phyloP scores from a whole-genome alignment of 768 basidiomycete species.

The Rickenella mellea region DNA sequence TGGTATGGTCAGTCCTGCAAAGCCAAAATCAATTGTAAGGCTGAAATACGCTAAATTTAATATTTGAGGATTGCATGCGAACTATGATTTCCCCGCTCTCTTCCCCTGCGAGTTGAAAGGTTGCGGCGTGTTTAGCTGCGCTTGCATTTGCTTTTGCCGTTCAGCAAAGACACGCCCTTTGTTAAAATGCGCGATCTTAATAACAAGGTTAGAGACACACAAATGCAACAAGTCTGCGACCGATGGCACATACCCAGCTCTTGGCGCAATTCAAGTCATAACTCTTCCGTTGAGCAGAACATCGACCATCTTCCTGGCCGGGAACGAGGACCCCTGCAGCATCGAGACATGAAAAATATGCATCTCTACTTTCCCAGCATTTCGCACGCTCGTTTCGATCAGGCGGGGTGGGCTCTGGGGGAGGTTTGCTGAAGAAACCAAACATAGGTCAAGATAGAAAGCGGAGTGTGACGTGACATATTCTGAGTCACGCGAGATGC shows the following conservation, averaged over 20 bases:
- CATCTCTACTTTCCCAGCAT: slow-evolving; percentile 83
- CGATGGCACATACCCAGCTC: slow-evolving; percentile 66
- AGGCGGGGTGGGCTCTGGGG: not conserved
- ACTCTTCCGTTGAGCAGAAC: slow-evolving; percentile 39
- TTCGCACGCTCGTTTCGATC: slow-evolving; percentile 54
- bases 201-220: not conserved
- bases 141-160: slow-evolving; percentile 64
- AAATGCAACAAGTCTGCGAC: not conserved
- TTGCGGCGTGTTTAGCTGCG: slow-evolving; percentile 31
- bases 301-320: slow-evolving; percentile 59
- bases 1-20: too few species aligned
- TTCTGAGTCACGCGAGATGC: too few species aligned
- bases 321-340: slow-evolving; percentile 55
- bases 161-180: slow-evolving; percentile 77
- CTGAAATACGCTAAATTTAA: too few species aligned
- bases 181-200: slow-evolving; percentile 90
- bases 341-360: slow-evolving; percentile 82
- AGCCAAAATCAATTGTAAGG: too few species aligned
- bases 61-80: too few species aligned
- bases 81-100: too few species aligned
- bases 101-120: too few species aligned
- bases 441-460: too few species aligned
- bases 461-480: too few species aligned
- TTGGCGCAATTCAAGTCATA: slow-evolving; percentile 76
- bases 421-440: too few species aligned